Percentiles rank a stretch among this genome's conserved stretches.
These are phyloP conservation scores for Gossypium sturtianum DNA, from an alignment of 345 rosid genomes.

Conservation along the genomic window DNA sequence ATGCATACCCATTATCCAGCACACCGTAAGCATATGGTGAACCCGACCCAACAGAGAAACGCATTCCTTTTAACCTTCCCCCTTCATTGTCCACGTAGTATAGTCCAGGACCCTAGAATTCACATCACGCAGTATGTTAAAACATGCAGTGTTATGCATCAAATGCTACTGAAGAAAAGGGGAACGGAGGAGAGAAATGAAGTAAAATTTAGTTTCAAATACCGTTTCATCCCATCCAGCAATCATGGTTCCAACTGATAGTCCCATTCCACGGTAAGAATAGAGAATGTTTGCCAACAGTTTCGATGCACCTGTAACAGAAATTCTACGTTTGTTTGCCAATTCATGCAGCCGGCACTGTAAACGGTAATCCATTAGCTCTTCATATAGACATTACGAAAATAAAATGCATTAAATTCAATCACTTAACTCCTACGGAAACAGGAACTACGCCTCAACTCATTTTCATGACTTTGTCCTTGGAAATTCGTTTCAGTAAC, in stretches of 20 bases:
- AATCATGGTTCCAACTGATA: conserved; percentile 97
- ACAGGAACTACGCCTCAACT: not conserved
- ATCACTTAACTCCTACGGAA: not conserved
- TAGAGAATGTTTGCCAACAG: conserved; percentile 93
- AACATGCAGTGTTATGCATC: not conserved
- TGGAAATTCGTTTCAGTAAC: not conserved
- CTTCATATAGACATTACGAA: not conserved
- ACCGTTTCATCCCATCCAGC: conserved; percentile 99
- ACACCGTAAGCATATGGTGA: conserved; percentile 99
- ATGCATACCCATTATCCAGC: conserved; percentile 76
- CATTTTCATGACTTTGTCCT: not conserved
- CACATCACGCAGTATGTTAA: not conserved
- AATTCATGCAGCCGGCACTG: conserved; percentile 96
- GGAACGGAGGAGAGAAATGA: not conserved
- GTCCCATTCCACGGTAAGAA: conserved; percentile 96
- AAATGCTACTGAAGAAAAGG: not conserved
- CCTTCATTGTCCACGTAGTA: conserved; percentile 99
- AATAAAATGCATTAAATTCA: not conserved
- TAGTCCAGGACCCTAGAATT: conserved; percentile 87
- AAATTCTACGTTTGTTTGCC: conserved; percentile 96
- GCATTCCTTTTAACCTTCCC: conserved; percentile 89
- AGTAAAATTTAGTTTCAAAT: conserved; percentile 16
- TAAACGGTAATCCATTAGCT: conserved; percentile 18
- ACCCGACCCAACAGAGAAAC: conserved; percentile 99
- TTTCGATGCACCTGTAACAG: conserved; percentile 96